These are phyloP conservation scores for Moniliophthora roreri DNA, from an alignment of 1,284 basidiomycete genomes.

Conservation along the genomic window DNA sequence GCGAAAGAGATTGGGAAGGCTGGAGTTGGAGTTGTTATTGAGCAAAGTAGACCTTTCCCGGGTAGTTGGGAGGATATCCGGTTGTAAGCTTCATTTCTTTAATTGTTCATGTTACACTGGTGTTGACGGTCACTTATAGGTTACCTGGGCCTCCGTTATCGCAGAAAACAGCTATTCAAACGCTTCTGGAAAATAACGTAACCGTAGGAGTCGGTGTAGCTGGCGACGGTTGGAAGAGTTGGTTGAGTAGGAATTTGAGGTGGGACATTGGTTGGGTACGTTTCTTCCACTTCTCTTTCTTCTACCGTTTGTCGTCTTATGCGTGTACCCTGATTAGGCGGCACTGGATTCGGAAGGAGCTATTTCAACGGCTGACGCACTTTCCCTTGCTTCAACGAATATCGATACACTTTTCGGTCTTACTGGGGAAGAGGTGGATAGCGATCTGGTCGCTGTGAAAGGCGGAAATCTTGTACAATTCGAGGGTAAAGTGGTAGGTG, in stretches of 20 bases:
- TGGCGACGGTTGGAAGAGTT: conserved; percentile 33
- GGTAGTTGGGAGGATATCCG: conserved; percentile 47
- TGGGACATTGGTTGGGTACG: conserved; percentile 55
- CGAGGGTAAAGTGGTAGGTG: conserved; percentile 58
- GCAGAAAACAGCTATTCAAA: conserved; percentile 41
- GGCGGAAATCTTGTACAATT: conserved; percentile 54
- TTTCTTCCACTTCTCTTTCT: background rate
- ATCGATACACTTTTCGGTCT: conserved; percentile 56
- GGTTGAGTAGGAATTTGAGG: conserved; percentile 51
- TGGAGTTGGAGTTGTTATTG: conserved; percentile 55
- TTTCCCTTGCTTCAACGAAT: conserved; percentile 62
- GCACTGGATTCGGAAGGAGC: conserved; percentile 26
- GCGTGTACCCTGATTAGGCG: conserved; percentile 20
- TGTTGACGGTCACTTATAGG: background rate
- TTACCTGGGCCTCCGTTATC: conserved; percentile 51
- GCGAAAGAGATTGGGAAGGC: conserved; percentile 54
- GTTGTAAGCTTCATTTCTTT: conserved; percentile 33
- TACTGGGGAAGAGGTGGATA: conserved; percentile 24
- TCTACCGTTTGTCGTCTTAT: background rate
- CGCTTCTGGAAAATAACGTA: conserved; percentile 48
- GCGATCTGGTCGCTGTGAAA: conserved; percentile 65
- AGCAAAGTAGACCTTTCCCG: conserved; percentile 49
- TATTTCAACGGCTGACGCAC: conserved; percentile 50
- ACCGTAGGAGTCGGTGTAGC: conserved; percentile 53
- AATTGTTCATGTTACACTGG: conserved; percentile 21